Conservation (phyloP, 2,329 filamentous ascomycete genomes). For the Aureobasidium subglaciale region DNA sequence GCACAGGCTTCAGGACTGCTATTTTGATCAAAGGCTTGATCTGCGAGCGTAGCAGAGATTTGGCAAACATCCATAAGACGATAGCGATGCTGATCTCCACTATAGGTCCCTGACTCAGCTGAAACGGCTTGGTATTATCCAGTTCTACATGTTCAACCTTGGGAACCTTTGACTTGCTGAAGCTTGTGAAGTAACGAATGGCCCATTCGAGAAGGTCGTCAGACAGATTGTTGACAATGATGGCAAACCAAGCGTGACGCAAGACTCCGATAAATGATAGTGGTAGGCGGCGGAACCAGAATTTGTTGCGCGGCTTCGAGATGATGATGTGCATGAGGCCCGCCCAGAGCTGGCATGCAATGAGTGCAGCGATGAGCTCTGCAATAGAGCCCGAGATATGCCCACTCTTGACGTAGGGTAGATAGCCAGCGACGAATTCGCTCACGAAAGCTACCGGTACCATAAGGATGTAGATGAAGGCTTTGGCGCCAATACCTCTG, state of each 20-base stretch:
- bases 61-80: neutral
- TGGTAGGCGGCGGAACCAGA: constrained; percentile 18
- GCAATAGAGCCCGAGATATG: neutral
- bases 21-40: constrained; percentile 2
- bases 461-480: neutral
- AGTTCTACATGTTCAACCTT: neutral
- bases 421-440: neutral
- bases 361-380: neutral
- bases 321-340: constrained; percentile 14
- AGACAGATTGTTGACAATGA: neutral
- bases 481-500: constrained; percentile 8
- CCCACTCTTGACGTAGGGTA: neutral
- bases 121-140: neutral
- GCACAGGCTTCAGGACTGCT: neutral
- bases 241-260: neutral
- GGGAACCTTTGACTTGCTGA: neutral
- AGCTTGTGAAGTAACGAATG: neutral
- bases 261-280: constrained; percentile 10
- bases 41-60: neutral
- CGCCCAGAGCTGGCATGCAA: neutral
- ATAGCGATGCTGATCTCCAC: neutral
- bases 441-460: neutral
- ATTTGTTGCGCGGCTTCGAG: constrained; percentile 13
- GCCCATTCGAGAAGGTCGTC: neutral
- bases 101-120: neutral